Conservation (phyloP, 1,284 basidiomycete species). For the Ganoderma boninense region DNA sequence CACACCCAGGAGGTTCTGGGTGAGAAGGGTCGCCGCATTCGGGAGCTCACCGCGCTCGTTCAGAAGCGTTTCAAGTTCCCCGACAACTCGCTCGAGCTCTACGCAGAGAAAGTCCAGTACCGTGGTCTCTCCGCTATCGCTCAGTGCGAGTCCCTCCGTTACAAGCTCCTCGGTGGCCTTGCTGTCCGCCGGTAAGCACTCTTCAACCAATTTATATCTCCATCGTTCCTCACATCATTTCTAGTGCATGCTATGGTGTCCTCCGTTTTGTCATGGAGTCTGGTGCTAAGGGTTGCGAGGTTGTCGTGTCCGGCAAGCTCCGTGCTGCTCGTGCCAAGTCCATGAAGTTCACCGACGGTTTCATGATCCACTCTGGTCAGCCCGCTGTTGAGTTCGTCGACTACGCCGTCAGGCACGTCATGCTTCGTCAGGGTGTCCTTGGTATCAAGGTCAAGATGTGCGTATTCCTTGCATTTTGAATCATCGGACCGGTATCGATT, state of each 20-base stretch:
- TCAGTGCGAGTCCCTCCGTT: constrained; percentile 98
- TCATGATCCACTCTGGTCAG: constrained; percentile 99
- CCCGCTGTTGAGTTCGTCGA: constrained; percentile 97
- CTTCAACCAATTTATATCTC: neutral
- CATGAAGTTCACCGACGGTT: constrained; percentile 99
- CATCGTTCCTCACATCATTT: neutral
- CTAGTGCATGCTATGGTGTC: constrained; percentile 99
- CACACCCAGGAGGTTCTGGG: constrained; percentile 99
- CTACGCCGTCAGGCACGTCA: constrained; percentile 97
- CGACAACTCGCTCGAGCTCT: constrained; percentile 98
- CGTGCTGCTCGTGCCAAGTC: constrained; percentile 99
- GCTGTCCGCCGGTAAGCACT: constrained; percentile 90
- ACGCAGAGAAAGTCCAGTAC: constrained; percentile 99
- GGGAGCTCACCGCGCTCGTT: constrained; percentile 98
- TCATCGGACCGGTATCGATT: constrained; percentile 1
- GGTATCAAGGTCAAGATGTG: constrained; percentile 99
- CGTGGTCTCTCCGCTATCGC: constrained; percentile 99
- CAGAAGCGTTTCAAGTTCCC: constrained; percentile 99
- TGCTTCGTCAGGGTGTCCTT: constrained; percentile 98
- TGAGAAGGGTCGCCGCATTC: constrained; percentile 99
- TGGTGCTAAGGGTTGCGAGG: constrained; percentile 99
- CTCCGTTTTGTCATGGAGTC: constrained; percentile 99
- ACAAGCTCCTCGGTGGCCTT: constrained; percentile 99
- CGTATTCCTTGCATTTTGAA: constrained; percentile 39
- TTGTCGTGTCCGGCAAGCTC: constrained; percentile 99